These are phyloP conservation scores for Leccinum aurantiacum DNA, from an alignment of 768 basidiomycete genomes.

Conservation along the genomic window DNA sequence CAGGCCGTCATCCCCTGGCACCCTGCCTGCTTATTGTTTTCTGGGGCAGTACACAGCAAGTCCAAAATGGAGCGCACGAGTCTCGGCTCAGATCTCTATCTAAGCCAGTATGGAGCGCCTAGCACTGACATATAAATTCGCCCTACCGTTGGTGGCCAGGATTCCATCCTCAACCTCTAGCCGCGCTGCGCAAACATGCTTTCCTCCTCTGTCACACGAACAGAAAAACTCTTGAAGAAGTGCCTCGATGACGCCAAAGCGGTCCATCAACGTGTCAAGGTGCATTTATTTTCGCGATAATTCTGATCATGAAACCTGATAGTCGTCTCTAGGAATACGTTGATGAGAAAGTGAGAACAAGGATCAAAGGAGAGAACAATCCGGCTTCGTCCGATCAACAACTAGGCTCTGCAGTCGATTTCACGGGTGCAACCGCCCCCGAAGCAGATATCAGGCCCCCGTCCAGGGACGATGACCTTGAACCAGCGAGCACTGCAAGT, in stretches of 20 bases:
- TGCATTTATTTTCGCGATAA: not conserved
- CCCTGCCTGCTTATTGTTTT: conserved; percentile 15
- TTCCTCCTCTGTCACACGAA: not conserved
- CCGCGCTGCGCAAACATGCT: conserved; percentile 3
- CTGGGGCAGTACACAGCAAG: conserved; percentile 3
- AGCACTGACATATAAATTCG: conserved; percentile 16
- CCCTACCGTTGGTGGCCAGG: too few relatives aligned
- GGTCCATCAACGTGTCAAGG: conserved; percentile 10
- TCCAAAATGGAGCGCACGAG: not conserved
- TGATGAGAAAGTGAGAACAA: not conserved
- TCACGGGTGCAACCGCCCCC: not conserved
- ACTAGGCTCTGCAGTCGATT: not conserved
- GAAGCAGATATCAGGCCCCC: not conserved
- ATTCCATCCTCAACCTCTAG: not conserved
- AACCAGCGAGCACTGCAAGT: not conserved
- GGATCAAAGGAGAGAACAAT: not conserved
- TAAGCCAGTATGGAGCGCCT: not conserved
- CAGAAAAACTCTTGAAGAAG: not conserved
- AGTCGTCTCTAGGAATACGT: conserved; percentile 10
- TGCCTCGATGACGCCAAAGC: conserved; percentile 4
- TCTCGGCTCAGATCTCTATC: not conserved
- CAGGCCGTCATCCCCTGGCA: not conserved
- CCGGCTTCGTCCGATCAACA: not conserved
- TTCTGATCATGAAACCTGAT: not conserved
- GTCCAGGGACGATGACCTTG: not conserved